Conservation (phyloP, 768 basidiomycete genomes). For the Asterophora lycoperdoides region DNA sequence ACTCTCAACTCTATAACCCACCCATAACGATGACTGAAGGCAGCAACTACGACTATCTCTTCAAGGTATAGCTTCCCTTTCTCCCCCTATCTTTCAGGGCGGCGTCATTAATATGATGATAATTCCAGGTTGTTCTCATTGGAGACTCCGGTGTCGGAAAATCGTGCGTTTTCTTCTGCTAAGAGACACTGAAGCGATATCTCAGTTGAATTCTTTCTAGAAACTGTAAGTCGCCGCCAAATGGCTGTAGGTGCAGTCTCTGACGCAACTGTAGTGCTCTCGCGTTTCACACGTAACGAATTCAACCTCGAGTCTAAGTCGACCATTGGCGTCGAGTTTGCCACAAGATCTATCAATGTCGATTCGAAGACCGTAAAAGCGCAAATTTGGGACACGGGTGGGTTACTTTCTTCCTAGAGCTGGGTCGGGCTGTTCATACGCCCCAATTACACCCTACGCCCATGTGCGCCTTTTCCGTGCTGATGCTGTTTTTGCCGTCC, state of each 20-base stretch:
- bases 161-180: constrained; percentile 66
- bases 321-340: constrained; percentile 99
- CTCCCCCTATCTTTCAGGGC: background rate
- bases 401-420: constrained; percentile 24
- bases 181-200: constrained; percentile 1
- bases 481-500: constrained; percentile 5
- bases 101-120: constrained; percentile 9
- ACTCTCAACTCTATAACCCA: constrained; percentile 16
- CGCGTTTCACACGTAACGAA: constrained; percentile 98
- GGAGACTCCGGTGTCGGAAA: constrained; percentile 99
- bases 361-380: constrained; percentile 97
- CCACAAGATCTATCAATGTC: constrained; percentile 91
- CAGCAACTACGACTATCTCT: constrained; percentile 97
- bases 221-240: constrained; percentile 49
- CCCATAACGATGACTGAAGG: constrained; percentile 72
- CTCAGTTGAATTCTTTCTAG: constrained; percentile 29
- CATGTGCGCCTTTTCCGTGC: background rate
- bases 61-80: constrained; percentile 76
- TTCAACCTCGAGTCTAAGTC: constrained; percentile 99
- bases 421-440: background rate
- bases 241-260: constrained; percentile 9
- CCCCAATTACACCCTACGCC: too few species aligned
- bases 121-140: constrained; percentile 89
- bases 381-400: constrained; percentile 99
- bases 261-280: constrained; percentile 66